Evolutionary conservation across 352 stramenopile species (phyloP), one percentile per base, ranked within the genome.

Genomic region (Phytophthora litchii): DNA sequence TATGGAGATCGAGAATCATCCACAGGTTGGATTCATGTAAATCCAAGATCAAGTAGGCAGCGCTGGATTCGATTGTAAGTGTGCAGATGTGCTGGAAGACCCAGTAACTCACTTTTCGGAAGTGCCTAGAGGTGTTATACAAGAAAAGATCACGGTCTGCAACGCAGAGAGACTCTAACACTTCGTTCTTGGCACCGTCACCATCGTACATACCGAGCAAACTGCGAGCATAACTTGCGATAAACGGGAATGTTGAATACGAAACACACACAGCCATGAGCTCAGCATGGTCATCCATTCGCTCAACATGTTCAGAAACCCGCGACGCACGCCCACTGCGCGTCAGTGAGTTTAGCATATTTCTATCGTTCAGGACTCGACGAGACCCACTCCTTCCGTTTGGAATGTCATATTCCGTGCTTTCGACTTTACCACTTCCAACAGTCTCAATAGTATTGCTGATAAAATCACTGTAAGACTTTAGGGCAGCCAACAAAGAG

Each of bases 171-270:
- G 68, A 83, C 42, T 78, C 76, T 20, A 89, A 70, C 1, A 61
- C 67, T 19, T 80, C 67, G 52, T 91, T 88, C 36, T 85, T 89
- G 7, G 73, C 76, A 38, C 81, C 69, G 20, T 91, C 75, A 5
- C 74, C 79, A 38, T 91, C 81, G 62, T 89, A 89, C 49, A 91
- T 68, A 1, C 79, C 78, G 2, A 93, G 70, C 17, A 90, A 70
- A 60, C 80, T 89, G 14, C 84, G 78, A 16, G 84, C 84, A 55
- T 91, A 93, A 74, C 81, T 93, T 20, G 84, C 88, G 35, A 93
- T 93, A 55, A 93, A 91, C 37, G 84, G 84, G 43, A 93, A 93
- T 5, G 84, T 93, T 49, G 84, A 91, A 59, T 89, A 93, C 5
- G 80, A 89, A 3, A 91, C 72, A 44, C 80, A 91, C 1, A 93